Evolutionary conservation across 345 rosid genomes (phyloP), one percentile per base, ranked within the genome.

Genomic region (Eucalyptus erythrocorys): DNA sequence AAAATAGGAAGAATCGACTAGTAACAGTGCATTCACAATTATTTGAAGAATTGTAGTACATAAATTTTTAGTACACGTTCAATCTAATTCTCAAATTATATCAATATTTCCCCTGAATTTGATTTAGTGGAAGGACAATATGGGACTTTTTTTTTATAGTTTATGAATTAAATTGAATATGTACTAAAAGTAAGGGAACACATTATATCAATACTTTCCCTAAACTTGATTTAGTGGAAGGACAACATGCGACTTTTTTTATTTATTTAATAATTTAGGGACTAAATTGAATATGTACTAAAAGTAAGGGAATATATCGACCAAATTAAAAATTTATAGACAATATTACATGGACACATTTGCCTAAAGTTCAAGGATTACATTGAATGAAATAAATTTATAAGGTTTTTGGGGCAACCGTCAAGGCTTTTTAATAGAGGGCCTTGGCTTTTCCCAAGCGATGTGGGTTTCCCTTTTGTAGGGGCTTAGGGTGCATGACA

Each of bases 231-330:
- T 51, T 51, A 51, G 0, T 19, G 57, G 0, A 19, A 51, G 2
- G 0, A 21, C 0, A 51, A 1, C 57, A 51, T 7, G 57, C 0
- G 57, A 51, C 5, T 51, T 51, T 51, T 19, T 3, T 7, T 3
- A 1, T 49, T 15, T 1, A 51, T n/a, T n/a, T n/a, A n/a, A n/a
- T 51, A 51, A 51, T 7, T 7, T 19, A 19, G 1, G 55, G 1
- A 19, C 4, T 51, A 51, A 51, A 19, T 51, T 51, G 26, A 51
- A 51, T 0, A 19, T 7, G 57, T 51, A 51, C 0, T 0, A 51
- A 51, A 51, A 51, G 2, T 51, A 19, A 51, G 0, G 2, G 10
- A 51, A 7, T 19, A 1, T 0, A 19, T 3, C 0, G 9, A 51
- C 19, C 21, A 51, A 7, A 21, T 51, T 51, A 19, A 1, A 19